Conservation (phyloP, 495 filamentous ascomycete species). For the Elaphomyces granulatus region DNA sequence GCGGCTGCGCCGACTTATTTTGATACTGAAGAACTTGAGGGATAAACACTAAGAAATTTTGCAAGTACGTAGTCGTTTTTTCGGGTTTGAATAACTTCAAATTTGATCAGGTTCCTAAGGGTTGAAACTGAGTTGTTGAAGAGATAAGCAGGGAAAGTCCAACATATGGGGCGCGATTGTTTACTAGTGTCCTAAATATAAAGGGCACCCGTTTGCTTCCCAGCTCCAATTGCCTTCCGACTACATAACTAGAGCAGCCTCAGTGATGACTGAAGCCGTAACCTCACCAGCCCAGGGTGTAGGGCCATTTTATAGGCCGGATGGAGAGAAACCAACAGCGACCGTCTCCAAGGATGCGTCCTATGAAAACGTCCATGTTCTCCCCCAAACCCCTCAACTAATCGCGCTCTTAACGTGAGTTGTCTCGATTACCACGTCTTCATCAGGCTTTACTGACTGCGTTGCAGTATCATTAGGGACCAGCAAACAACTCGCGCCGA, state of each 20-base stretch:
- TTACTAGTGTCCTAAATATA: no score
- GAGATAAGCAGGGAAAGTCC: no score
- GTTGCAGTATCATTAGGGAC: slow-evolving; percentile 79
- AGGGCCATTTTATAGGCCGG: slow-evolving; percentile 63
- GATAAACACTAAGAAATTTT: no score
- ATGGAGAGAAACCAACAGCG: slow-evolving; percentile 69
- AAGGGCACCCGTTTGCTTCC: no score
- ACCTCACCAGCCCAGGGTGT: slow-evolving; percentile 54
- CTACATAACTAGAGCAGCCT: slow-evolving; percentile 12
- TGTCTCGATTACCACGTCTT: slow-evolving; percentile 1
- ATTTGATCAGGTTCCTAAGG: no score
- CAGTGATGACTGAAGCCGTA: slow-evolving; percentile 13
- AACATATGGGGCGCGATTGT: no score
- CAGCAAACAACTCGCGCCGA: slow-evolving; percentile 77
- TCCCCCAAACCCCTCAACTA: slow-evolving; percentile 89
- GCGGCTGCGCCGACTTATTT: no score
- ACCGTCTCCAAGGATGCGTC: slow-evolving; percentile 77
- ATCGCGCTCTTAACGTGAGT: slow-evolving; percentile 92
- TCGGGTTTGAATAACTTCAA: no score
- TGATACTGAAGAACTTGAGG: no score
- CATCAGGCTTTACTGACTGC: slow-evolving; percentile 3
- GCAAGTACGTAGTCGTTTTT: no score
- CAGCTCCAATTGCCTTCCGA: no score
- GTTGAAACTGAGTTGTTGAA: no score
- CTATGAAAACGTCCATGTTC: slow-evolving; percentile 75